Evolutionary conservation across 495 filamentous ascomycete genomes (phyloP).

Genomic region (Talaromyces thailandensis): DNA sequence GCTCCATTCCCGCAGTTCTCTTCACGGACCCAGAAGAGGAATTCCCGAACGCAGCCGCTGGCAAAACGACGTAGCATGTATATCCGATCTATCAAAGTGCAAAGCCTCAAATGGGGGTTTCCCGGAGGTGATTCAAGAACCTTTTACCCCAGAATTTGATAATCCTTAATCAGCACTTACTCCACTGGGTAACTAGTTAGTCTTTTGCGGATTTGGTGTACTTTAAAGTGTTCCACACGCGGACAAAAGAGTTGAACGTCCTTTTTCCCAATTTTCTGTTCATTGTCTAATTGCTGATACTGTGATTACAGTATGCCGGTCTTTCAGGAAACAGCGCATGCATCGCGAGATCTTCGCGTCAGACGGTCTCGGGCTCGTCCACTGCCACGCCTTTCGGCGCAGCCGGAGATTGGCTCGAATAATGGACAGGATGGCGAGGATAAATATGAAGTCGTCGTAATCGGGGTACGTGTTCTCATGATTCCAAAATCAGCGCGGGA

Average conservation of each 20-base stretch:
- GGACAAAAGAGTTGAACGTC: neutral
- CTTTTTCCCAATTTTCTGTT: too few relatives aligned
- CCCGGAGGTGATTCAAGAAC: neutral
- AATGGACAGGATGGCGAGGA: neutral
- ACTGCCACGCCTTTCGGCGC: conserved; percentile 24
- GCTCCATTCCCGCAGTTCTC: neutral
- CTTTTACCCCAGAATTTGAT: neutral
- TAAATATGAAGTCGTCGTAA: neutral
- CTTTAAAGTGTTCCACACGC: neutral
- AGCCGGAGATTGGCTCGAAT: neutral
- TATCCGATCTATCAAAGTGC: neutral
- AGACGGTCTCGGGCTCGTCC: conserved; percentile 33
- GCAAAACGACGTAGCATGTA: neutral
- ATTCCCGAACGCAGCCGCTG: neutral
- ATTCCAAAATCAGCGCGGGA: too few relatives aligned
- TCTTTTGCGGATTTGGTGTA: neutral
- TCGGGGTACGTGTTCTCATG: neutral
- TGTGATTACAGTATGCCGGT: conserved; percentile 27
- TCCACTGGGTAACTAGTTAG: too few relatives aligned
- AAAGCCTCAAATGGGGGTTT: neutral
- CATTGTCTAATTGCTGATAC: neutral
- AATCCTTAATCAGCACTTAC: neutral
- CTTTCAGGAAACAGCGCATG: conserved; percentile 31
- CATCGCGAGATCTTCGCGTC: conserved; percentile 30
- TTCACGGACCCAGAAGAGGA: neutral